Evolutionary conservation across 1,139 yeast species (phyloP).

Genomic region (Zygosaccharomyces sapae): DNA sequence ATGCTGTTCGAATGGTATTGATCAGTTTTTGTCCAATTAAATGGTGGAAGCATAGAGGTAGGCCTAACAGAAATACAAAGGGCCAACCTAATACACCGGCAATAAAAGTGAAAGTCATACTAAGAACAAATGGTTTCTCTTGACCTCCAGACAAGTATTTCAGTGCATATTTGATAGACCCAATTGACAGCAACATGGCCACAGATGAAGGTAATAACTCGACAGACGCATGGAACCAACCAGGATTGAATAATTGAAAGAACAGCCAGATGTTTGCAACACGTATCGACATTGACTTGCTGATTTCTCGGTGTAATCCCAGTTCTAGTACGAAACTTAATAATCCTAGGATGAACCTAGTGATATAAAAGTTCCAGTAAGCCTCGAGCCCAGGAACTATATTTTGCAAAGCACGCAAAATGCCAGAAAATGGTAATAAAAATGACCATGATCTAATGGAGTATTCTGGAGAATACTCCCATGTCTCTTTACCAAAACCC

Average conservation of each 20-base stretch:
- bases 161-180: conserved; percentile 40
- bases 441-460: conserved; percentile 87
- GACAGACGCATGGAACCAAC: conserved; percentile 80
- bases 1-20: conserved; percentile 29
- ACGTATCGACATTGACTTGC: conserved; percentile 21
- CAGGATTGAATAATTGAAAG: conserved; percentile 35
- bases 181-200: conserved; percentile 66
- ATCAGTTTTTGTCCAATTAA: conserved; percentile 28
- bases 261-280: conserved; percentile 43
- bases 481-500: conserved; percentile 87
- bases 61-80: conserved; percentile 62
- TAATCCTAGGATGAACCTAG: conserved; percentile 54
- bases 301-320: conserved; percentile 26
- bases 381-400: conserved; percentile 15
- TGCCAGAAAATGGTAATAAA: conserved; percentile 48
- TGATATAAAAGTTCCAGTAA: conserved; percentile 43
- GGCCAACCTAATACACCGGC: conserved; percentile 94
- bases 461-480: conserved; percentile 93
- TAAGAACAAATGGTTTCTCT: conserved; percentile 30
- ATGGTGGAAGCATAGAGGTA: conserved; percentile 49
- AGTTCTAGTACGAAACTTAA: conserved; percentile 40
- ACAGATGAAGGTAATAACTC: conserved; percentile 79
- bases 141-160: conserved; percentile 28
- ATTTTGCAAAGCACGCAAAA: conserved; percentile 39
- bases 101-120: conserved; percentile 45